Conservation (phyloP, 2,329 filamentous ascomycete species). For the Aureobasidium sp. region DNA sequence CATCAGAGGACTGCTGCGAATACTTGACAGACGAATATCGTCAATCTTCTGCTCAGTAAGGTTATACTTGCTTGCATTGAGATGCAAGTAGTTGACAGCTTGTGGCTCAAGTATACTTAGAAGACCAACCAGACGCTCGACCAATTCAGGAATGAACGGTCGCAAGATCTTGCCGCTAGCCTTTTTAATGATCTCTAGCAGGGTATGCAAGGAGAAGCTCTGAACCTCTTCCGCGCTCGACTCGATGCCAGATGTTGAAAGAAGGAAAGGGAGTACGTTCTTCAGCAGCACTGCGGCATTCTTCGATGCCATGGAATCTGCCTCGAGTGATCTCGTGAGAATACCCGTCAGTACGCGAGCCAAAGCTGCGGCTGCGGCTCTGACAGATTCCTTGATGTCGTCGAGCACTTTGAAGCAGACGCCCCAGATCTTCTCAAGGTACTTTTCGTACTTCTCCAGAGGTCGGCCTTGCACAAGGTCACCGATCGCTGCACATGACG, state of each 20-base stretch:
- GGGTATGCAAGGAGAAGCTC: slow-evolving; percentile 67
- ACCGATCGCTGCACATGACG: slow-evolving; percentile 81
- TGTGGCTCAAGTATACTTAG: slow-evolving; percentile 86
- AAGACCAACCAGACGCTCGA: slow-evolving; percentile 72
- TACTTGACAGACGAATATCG: slow-evolving; percentile 71
- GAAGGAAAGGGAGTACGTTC: slow-evolving; percentile 80
- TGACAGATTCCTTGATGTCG: slow-evolving; percentile 89
- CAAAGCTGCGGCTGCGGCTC: slow-evolving; percentile 70
- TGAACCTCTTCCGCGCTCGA: slow-evolving; percentile 84
- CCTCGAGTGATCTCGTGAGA: slow-evolving; percentile 77
- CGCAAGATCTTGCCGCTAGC: slow-evolving; percentile 67
- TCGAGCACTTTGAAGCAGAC: slow-evolving; percentile 86
- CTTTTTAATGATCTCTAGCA: slow-evolving; percentile 86
- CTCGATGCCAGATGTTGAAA: slow-evolving; percentile 84
- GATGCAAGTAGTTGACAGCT: slow-evolving; percentile 84
- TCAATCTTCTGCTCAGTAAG: slow-evolving; percentile 86
- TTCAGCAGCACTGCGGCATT: slow-evolving; percentile 73
- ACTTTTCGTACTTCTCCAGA: slow-evolving; percentile 63
- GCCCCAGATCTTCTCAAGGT: slow-evolving; percentile 78
- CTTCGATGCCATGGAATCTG: slow-evolving; percentile 59
- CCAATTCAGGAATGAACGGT: slow-evolving; percentile 72
- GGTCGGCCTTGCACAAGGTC: slow-evolving; percentile 79
- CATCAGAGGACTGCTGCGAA: slow-evolving; percentile 81
- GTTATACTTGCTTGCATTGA: slow-evolving; percentile 77
- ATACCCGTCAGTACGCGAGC: slow-evolving; percentile 80